phyloP scores from a whole-genome alignment of 2,329 filamentous ascomycete genomes.

The Cladorrhinum sp. region DNA sequence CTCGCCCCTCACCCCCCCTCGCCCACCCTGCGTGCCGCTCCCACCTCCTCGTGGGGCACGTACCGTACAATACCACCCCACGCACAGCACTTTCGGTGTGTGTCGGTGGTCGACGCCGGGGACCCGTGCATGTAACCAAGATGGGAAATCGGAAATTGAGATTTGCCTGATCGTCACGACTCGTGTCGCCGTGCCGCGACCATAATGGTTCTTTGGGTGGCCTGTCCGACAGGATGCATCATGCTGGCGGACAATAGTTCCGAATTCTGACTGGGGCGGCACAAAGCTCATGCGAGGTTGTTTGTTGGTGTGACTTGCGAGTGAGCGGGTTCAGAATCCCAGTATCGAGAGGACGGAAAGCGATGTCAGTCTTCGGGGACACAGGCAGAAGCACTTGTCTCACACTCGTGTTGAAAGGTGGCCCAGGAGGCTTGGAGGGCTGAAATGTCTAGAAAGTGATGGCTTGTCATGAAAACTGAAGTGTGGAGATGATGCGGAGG shows the following conservation, averaged over 20 bases:
- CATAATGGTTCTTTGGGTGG: not conserved
- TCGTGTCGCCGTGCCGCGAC: too few species aligned
- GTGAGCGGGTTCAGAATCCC: not conserved
- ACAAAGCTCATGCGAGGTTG: not conserved
- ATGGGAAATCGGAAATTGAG: not conserved
- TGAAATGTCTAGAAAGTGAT: not conserved
- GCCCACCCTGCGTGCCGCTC: not conserved
- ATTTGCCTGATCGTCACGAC: not conserved
- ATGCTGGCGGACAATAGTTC: not conserved
- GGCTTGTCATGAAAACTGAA: not conserved
- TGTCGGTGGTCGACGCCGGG: too few species aligned
- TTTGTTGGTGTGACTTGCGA: not conserved
- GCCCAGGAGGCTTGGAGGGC: not conserved
- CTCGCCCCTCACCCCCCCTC: too few species aligned
- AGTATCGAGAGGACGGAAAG: not conserved
- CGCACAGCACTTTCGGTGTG: not conserved
- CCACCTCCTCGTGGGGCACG: not conserved
- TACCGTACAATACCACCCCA: not conserved
- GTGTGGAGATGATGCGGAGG: too few species aligned
- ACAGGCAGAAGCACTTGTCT: not conserved
- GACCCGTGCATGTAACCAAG: not conserved
- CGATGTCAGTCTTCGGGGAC: not conserved
- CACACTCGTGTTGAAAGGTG: not conserved
- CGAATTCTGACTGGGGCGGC: not conserved
- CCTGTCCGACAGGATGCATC: not conserved